A percentile compares a stretch with the other conserved stretches of the same genome.
phyloP scores from a whole-genome alignment of 352 stramenopile genomes.

The Phytopythium mirpurense region DNA sequence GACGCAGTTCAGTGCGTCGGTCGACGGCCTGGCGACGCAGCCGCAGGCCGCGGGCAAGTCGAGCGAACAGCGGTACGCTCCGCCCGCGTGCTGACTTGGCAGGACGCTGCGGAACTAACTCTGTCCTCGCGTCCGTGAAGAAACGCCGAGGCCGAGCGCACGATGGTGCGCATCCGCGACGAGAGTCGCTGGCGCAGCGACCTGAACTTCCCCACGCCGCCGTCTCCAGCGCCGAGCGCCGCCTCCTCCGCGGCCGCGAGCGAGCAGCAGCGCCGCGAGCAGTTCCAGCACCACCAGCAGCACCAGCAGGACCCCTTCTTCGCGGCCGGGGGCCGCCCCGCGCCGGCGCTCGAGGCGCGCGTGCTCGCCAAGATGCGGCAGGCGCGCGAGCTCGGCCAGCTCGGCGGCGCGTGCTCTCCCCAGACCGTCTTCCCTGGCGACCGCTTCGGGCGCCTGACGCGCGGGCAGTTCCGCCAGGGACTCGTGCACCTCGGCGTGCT shows the following conservation, averaged over 20 bases:
- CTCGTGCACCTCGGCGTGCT: slow-evolving; percentile 60
- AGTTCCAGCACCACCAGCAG: slow-evolving; percentile 17
- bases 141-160: slow-evolving; percentile 58
- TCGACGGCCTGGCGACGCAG: neutral
- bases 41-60: slow-evolving; percentile 59
- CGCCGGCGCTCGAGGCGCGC: slow-evolving; percentile 37
- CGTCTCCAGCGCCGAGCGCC: slow-evolving; percentile 11
- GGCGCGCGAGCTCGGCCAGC: slow-evolving; percentile 54
- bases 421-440: slow-evolving; percentile 68
- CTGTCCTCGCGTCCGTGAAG: too few species aligned
- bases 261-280: slow-evolving; percentile 9
- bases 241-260: neutral
- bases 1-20: slow-evolving; percentile 22
- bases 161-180: slow-evolving; percentile 65
- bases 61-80: slow-evolving; percentile 50
- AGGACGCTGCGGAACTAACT: too few species aligned
- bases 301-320: slow-evolving; percentile 31
- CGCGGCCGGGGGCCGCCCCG: slow-evolving; percentile 20
- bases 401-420: slow-evolving; percentile 29
- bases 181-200: slow-evolving; percentile 58
- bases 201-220: slow-evolving; percentile 22
- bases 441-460: slow-evolving; percentile 61
- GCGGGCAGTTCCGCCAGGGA: slow-evolving; percentile 68
- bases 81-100: too few species aligned
- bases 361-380: slow-evolving; percentile 61